phyloP scores from a whole-genome alignment of 73 alveolate species.

The Tetrahymena borealis region DNA sequence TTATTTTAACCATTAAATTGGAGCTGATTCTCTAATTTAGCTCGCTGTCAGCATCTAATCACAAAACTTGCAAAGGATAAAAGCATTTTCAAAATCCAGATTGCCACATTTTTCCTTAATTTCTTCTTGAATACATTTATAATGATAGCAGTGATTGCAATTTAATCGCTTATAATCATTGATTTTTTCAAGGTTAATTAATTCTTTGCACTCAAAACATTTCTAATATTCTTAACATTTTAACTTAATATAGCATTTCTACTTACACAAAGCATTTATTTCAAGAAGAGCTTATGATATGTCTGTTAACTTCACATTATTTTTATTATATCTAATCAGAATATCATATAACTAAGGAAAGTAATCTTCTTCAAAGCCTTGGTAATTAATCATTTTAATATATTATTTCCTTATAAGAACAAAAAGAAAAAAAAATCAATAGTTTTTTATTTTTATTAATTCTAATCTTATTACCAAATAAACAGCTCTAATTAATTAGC shows the following conservation, averaged over 20 bases:
- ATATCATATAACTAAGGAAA: not conserved
- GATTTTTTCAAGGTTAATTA: not conserved
- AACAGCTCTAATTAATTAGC: no score
- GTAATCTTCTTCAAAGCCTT: no score
- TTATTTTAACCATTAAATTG: not conserved
- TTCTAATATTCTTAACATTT: not conserved
- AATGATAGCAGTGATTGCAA: not conserved
- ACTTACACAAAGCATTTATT: not conserved
- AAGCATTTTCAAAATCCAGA: not conserved
- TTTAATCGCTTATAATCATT: not conserved
- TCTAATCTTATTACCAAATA: no score
- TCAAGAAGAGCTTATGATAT: not conserved
- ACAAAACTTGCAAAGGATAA: not conserved
- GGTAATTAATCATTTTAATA: no score
- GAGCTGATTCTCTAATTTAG: not conserved
- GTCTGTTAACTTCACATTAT: not conserved
- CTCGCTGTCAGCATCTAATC: not conserved
- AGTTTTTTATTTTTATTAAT: no score
- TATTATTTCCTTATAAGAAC: no score
- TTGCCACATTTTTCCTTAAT: not conserved
- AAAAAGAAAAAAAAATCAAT: no score
- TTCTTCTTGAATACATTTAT: not conserved
- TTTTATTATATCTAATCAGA: not conserved
- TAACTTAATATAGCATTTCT: not conserved
- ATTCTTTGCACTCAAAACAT: not conserved